A percentile compares a stretch with the other conserved stretches of the same genome.
These are phyloP conservation scores for Beauveria bassiana DNA, from an alignment of 2,329 filamentous ascomycete species.

Conservation along the genomic window DNA sequence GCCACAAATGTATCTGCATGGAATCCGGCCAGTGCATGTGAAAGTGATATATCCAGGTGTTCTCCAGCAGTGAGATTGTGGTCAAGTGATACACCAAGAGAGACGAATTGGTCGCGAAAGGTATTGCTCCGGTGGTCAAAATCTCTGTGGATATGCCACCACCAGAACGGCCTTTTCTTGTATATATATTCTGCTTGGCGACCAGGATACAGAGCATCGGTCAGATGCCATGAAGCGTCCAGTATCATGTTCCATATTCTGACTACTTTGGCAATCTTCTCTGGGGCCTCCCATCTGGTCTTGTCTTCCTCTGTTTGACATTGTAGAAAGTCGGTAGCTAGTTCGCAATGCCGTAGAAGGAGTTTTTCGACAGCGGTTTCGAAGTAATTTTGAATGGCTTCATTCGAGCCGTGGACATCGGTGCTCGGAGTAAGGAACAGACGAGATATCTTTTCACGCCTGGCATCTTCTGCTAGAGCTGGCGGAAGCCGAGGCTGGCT, in stretches of 20 bases:
- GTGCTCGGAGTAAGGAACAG: slow-evolving; percentile 21
- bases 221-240: slow-evolving; percentile 29
- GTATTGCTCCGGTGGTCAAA: slow-evolving; percentile 22
- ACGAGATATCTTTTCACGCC: slow-evolving; percentile 23
- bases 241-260: slow-evolving; percentile 28
- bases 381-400: slow-evolving; percentile 25
- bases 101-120: slow-evolving; percentile 23
- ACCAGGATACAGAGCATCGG: slow-evolving; percentile 26
- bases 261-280: slow-evolving; percentile 16
- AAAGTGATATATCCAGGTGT: slow-evolving; percentile 24
- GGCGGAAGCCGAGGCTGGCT: slow-evolving; percentile 22
- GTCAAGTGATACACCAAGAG: slow-evolving; percentile 20
- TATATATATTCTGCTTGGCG: slow-evolving; percentile 28
- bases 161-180: slow-evolving; percentile 30
- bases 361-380: slow-evolving; percentile 20
- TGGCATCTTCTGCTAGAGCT: slow-evolving; percentile 26
- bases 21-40: slow-evolving; percentile 29
- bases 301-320: slow-evolving; percentile 7
- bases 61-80: slow-evolving; percentile 24
- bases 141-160: slow-evolving; percentile 31
- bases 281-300: slow-evolving; percentile 10
- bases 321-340: slow-evolving; percentile 14
- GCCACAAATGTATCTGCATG: slow-evolving; percentile 26
- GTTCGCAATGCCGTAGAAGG: slow-evolving; percentile 14
- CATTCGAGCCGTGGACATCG: slow-evolving; percentile 18